Percentiles rank a stretch among this genome's conserved stretches.
Evolutionary conservation across 1,284 basidiomycete species (phyloP).

Genomic region (Cryptococcus sp.): DNA sequence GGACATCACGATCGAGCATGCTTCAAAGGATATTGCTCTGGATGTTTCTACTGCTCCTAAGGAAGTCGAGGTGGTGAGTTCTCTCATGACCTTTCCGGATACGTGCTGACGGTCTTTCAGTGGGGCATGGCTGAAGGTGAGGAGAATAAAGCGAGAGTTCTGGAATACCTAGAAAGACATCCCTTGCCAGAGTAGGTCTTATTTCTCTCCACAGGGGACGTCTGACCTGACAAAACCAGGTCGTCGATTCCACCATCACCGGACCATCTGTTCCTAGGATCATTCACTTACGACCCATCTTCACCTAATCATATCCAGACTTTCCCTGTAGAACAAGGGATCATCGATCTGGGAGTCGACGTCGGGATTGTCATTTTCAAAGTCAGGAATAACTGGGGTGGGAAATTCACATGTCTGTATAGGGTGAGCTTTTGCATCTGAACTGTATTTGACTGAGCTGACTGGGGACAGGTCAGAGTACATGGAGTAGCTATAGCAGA

Average conservation of each 20-base stretch:
- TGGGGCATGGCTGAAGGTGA: slow-evolving; percentile 78
- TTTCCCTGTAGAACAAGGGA: slow-evolving; percentile 67
- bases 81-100: neutral
- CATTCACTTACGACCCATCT: slow-evolving; percentile 73
- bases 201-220: neutral
- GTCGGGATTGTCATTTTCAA: slow-evolving; percentile 74
- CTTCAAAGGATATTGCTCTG: slow-evolving; percentile 68
- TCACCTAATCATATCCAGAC: slow-evolving; percentile 71
- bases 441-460: neutral
- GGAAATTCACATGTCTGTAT: slow-evolving; percentile 84
- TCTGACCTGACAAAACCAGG: neutral
- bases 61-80: slow-evolving; percentile 61
- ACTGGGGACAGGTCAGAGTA: slow-evolving; percentile 15
- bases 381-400: slow-evolving; percentile 82
- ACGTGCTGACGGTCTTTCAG: slow-evolving; percentile 25
- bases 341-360: slow-evolving; percentile 66
- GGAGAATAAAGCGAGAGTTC: slow-evolving; percentile 62
- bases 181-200: slow-evolving; percentile 10
- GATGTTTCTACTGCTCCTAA: slow-evolving; percentile 75
- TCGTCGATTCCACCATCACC: slow-evolving; percentile 48
- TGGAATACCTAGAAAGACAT: slow-evolving; percentile 21
- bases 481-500: slow-evolving; percentile 8
- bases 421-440: slow-evolving; percentile 53
- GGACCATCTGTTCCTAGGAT: slow-evolving; percentile 67
- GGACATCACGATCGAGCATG: slow-evolving; percentile 84